Evolutionary conservation across 2,329 filamentous ascomycete species (phyloP), one percentile per base, ranked within the genome.

Genomic region (Nemania sp.): DNA sequence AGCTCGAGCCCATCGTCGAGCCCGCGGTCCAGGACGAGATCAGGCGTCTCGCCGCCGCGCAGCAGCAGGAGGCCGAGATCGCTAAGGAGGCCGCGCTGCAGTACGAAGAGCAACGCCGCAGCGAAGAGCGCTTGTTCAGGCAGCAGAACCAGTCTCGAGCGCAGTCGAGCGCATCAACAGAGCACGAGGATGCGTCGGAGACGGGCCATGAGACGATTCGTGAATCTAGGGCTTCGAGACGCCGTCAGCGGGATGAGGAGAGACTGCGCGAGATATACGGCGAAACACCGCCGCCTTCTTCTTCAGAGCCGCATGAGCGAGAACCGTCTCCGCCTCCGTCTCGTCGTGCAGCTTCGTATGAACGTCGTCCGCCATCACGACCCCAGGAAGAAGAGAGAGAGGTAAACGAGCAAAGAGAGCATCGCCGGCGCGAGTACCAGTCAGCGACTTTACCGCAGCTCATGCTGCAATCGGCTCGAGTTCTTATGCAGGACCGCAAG

Each of bases 1-100:
- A 97, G 71, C 83, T 99, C 47, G 84, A 89, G 64, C 89, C 94
- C 3, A 82, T 86, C 66, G 80, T 91, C 9, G 81, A 84, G 15
- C 70, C 81, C 0, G 72, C 77, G 1, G 67, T 87, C 11, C 79
- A 84, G 49, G 78, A 80, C 15, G 82, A 84, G 60, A 73, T 91
- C 17, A 81, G 85, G 54, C 74, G 73, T n/a, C 71, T 86, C 7
- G 76, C 75, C 31, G 71, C 73, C 6, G 71, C 75, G 30, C 73
- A 77, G 19, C 64, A 68, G 39, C 68, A 73, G 68, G 61, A 68
- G 40, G 61, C 58, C 1, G 62, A 65, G 31, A 57, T 74, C 44
- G 72, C 66, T 12, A 64, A 70, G 43, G 69, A 75, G 42, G 66
- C 67, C 1, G 67, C 56, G 2, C 46, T 60, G 28, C 60, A 67